Base-by-base conservation (phyloP, 1,139 yeast species). In the Chernovozyma sophiae-reginae region DNA sequence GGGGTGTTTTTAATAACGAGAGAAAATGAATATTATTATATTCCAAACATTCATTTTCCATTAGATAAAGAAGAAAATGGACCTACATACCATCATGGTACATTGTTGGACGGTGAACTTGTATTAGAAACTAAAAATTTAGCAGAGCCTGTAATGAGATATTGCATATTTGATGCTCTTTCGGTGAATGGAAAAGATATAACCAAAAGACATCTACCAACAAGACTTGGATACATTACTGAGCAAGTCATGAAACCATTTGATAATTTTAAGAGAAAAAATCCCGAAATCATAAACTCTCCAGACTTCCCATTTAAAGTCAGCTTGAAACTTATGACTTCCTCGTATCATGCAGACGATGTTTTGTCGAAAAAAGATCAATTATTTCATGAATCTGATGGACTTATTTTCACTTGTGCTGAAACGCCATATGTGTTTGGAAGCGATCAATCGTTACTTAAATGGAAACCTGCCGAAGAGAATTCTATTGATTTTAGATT, bases 391-490 rank as follows among this genome's bases (percentile, higher is more conserved):
- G 85, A 86, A 40, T 82, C 95, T 1, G 99, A 94, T 62, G 99
- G 99, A 1, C 72, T 94, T 28, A 87, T 94, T 43, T 86, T 87
- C 57, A 94, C 99, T 2, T 86, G 96, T 48, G 86, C 94, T 25
- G 87, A 80, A 42, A 77, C 94, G 1, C 95, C 96, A 0, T 94
- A 94, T 60, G 73, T 78, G 3, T 79, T 81, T 46, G 97, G 97
- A 11, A 90, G 97, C 0, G 97, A 92, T 56, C 74, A 77, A 3
- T 77, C 83, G 2, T 57, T 85, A 33, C 63, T 94, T 39, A 94
- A 94, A 59, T 94, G 99, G 99, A 94, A 94, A 52, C 97, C 98
- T 1, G 89, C 95, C 8, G 86, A 86, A 43, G 98, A 92, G 58
- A 94, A 94, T 52, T 82, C 97, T 0, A 75, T 94, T 25, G 99